A percentile compares a stretch with the other conserved stretches of the same genome.
Evolutionary conservation across 306 rosid genomes (phyloP).

Genomic region (Corylus avellana): DNA sequence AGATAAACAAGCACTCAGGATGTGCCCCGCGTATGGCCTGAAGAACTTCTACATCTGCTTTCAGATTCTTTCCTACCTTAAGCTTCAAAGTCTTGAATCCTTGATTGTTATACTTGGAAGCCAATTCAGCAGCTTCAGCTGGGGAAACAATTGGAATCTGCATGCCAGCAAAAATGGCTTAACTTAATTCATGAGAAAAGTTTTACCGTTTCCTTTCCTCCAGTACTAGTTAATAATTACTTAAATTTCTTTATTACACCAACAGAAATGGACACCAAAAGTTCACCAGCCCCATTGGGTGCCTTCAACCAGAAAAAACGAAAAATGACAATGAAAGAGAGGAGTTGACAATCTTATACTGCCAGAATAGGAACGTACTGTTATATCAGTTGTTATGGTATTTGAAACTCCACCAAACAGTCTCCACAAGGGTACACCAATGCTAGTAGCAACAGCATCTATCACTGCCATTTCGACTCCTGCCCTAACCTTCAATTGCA

Average conservation of each 20-base stretch:
- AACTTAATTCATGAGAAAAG: conserved; percentile 17
- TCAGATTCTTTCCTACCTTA: conserved; percentile 85
- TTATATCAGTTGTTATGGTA: conserved; percentile 79
- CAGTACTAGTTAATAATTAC: not conserved
- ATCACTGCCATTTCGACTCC: conserved; percentile 95
- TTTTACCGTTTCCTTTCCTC: not conserved
- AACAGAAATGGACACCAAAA: not conserved
- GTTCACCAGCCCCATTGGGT: not conserved
- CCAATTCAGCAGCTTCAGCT: conserved; percentile 75
- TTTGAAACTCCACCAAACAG: conserved; percentile 89
- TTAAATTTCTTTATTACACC: not conserved
- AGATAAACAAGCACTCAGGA: conserved; percentile 76
- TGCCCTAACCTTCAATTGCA: conserved; percentile 83
- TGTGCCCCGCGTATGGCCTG: conserved; percentile 74
- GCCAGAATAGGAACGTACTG: conserved; percentile 51
- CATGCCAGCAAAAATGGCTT: conserved; percentile 25
- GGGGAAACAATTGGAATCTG: conserved; percentile 92
- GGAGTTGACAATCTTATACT: conserved; percentile 3
- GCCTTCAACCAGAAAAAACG: not conserved
- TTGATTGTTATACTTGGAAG: conserved; percentile 68
- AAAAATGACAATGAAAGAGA: not conserved
- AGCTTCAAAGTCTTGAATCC: conserved; percentile 84
- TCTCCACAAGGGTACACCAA: conserved; percentile 85
- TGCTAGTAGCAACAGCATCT: conserved; percentile 82
- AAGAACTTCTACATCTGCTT: conserved; percentile 81